phyloP scores from a whole-genome alignment of 148 eudicot species.

The Selenicereus undatus region DNA sequence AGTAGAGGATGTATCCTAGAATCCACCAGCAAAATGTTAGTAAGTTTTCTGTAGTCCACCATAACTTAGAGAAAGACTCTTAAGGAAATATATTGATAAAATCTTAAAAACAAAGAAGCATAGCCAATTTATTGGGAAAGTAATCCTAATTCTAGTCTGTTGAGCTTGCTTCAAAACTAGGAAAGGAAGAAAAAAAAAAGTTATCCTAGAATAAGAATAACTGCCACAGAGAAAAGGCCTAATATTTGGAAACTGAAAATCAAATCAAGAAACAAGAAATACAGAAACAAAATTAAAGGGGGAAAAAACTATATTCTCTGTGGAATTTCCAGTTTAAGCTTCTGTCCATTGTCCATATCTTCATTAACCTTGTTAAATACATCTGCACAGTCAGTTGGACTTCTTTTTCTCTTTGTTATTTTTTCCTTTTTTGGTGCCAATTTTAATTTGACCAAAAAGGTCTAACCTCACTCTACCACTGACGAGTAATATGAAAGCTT shows the following conservation, averaged over 20 bases:
- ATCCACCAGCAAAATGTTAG: not conserved
- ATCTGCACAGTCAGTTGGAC: no score
- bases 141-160: not conserved
- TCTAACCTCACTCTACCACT: not conserved
- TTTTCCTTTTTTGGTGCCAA: not conserved
- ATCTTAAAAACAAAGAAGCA: not conserved
- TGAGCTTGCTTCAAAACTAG: not conserved
- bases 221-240: not conserved
- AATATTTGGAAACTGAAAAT: not conserved
- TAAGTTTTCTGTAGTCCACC: not conserved
- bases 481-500: not conserved
- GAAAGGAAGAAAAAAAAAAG: no score
- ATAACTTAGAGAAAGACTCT: not conserved
- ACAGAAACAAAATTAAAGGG: not conserved
- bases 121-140: not conserved
- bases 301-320: not conserved
- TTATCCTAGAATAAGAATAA: no score
- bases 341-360: not conserved
- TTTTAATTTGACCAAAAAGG: not conserved
- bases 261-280: not conserved
- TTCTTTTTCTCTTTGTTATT: no score
- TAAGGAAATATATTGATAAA: not conserved
- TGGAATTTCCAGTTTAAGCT: not conserved
- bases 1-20: not conserved
- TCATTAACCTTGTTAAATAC: not conserved